A percentile compares a stretch with the other conserved stretches of the same genome.
phyloP scores from a whole-genome alignment of 345 rosid species.

The Citrus trifoliata region DNA sequence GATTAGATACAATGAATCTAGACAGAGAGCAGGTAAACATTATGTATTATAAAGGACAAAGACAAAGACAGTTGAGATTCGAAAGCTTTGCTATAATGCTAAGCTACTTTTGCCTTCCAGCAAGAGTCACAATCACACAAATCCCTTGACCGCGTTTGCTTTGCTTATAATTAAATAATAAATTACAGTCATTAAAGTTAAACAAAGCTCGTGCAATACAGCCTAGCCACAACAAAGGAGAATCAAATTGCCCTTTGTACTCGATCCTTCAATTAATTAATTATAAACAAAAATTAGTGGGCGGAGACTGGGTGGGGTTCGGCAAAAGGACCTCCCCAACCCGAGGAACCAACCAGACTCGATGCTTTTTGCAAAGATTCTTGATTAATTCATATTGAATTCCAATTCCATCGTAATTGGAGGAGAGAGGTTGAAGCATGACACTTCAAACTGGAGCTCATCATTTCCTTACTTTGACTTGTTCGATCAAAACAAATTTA shows the following conservation, averaged over 20 bases:
- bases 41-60: too few species aligned
- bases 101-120: neutral
- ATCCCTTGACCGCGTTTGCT: neutral
- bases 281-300: slow-evolving; percentile 2
- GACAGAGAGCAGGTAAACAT: neutral
- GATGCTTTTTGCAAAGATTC: slow-evolving; percentile 7
- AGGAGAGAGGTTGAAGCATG: neutral
- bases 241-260: slow-evolving; percentile 13
- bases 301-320: slow-evolving; percentile 19
- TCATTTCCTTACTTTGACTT: slow-evolving; percentile 23
- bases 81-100: neutral
- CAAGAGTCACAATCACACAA: neutral
- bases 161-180: neutral
- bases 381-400: neutral
- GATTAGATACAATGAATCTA: neutral
- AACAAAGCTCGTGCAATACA: slow-evolving; percentile 23
- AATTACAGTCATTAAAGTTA: neutral
- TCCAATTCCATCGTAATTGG: slow-evolving; percentile 13
- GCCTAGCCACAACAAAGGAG: slow-evolving; percentile 22
- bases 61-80: slow-evolving; percentile 1
- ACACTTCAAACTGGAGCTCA: slow-evolving; percentile 10
- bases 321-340: slow-evolving; percentile 30
- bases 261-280: neutral
- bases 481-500: slow-evolving; percentile 11
- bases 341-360: slow-evolving; percentile 41